Conservation (phyloP, 352 stramenopile genomes). For the Phytopythium sindhum region DNA sequence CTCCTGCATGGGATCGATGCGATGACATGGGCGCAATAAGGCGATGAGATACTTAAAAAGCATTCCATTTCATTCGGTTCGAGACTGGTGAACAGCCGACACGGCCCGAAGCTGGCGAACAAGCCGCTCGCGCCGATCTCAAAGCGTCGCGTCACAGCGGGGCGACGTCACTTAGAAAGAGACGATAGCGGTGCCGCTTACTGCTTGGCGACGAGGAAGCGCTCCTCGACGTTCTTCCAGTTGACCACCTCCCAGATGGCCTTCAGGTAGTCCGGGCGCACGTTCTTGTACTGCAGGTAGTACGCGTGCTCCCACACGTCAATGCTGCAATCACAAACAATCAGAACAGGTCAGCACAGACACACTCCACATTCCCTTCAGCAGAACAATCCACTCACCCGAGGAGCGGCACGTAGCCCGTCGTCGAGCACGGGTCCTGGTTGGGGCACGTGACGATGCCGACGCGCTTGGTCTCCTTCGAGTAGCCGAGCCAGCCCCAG, state of each 20-base stretch:
- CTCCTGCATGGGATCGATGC: too few relatives aligned
- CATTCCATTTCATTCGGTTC: background rate
- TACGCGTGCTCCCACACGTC: conserved; percentile 98
- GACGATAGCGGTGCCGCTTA: conserved; percentile 18
- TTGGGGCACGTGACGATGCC: conserved; percentile 91
- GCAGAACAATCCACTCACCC: conserved; percentile 29
- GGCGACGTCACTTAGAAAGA: background rate
- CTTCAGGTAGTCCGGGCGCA: conserved; percentile 94
- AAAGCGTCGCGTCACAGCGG: background rate
- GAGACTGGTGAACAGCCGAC: background rate
- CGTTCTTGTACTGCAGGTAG: conserved; percentile 97
- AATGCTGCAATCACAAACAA: conserved; percentile 59
- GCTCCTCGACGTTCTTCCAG: conserved; percentile 91
- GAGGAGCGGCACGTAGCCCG: conserved; percentile 94
- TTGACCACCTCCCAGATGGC: conserved; percentile 94
- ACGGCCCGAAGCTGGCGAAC: background rate
- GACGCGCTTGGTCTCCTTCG: conserved; percentile 81
- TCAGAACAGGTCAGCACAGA: background rate
- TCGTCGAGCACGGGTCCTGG: conserved; percentile 95
- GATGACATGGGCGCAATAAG: background rate
- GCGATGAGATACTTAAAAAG: background rate
- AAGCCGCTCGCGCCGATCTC: background rate
- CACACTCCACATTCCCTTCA: background rate
- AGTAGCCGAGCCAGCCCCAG: conserved; percentile 98
- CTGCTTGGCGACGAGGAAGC: conserved; percentile 69